Base-by-base conservation (phyloP, 306 rosid species). In the Quercus parvula region DNA sequence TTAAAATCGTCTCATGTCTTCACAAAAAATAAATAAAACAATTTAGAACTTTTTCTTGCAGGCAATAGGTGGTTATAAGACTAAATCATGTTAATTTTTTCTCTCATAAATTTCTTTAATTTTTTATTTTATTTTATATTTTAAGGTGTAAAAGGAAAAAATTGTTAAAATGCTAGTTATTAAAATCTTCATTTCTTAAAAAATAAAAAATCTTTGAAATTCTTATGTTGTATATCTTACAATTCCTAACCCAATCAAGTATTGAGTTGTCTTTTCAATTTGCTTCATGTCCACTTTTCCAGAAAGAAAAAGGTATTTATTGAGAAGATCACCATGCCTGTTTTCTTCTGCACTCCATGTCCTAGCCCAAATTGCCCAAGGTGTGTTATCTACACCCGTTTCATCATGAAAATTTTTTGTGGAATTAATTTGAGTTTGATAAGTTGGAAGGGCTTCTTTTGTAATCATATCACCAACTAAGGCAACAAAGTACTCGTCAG, bases 271-370 rank as follows among this genome's bases (percentile, higher is more conserved):
- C 85, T 88, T 93, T 85, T 91, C 94, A 79, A 93, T 90, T 84
- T 93, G 97, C 81, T 76, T 88, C 98, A 91, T 88, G 82, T 91
- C 97, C 44, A 93, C 98, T 57, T 97, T 88, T 49, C 94, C 94
- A 13, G 79, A 75, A 74, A 91, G 86, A 87, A 91, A 93, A 51
- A 93, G 92, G 80, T 93, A 93, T 81, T 93, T 91, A 67, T 91
- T 93, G 71, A 93, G 98, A 73, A 93, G 91, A 84, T 93, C 98
- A 64, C 97, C 98, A 2, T 91, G 98, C 73, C 93, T 86, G 77
- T 93, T 93, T 84, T 93, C 98, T 78, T 93, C 98, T 66, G 94
- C 98, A 73, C 97, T 93, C 97, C 98, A 93, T 30, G 94, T 93
- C 89, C 97, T 91, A 12, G 91, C 88, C 97, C 96, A 93, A 82